Conservation (phyloP, 73 alveolate genomes). For the Paramecium tetraurelia region DNA sequence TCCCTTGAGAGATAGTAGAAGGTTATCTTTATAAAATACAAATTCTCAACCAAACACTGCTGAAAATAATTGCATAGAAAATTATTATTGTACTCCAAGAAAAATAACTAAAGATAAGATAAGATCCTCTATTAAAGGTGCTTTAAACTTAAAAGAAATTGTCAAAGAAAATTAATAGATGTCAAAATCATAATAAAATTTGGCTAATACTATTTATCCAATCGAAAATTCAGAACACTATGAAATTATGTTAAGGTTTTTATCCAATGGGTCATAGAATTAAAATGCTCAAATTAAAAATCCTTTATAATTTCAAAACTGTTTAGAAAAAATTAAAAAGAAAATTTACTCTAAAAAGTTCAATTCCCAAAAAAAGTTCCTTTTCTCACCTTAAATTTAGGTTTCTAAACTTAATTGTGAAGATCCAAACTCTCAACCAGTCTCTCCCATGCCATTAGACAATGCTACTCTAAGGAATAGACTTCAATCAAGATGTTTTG, state of each 20-base stretch:
- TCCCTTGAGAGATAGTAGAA: background rate
- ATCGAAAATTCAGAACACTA: background rate
- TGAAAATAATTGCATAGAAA: background rate
- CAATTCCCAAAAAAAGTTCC: background rate
- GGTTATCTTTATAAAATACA: background rate
- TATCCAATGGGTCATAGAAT: background rate
- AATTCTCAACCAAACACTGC: background rate
- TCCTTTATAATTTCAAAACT: background rate
- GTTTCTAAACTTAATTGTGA: background rate
- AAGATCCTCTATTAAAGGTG: background rate
- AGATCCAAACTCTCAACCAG: background rate
- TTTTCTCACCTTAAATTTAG: background rate
- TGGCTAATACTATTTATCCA: background rate
- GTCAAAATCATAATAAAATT: background rate
- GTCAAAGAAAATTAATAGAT: background rate
- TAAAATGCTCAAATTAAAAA: background rate
- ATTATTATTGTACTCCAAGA: background rate
- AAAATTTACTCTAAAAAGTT: background rate
- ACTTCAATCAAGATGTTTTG: background rate
- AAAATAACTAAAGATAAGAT: background rate
- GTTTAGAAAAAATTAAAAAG: background rate
- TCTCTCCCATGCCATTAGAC: background rate
- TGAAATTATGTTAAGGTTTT: background rate
- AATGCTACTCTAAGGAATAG: background rate
- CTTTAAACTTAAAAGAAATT: background rate